These are phyloP conservation scores for Apiotrichum gamsii DNA, from an alignment of 1,284 basidiomycete species.

Conservation along the genomic window DNA sequence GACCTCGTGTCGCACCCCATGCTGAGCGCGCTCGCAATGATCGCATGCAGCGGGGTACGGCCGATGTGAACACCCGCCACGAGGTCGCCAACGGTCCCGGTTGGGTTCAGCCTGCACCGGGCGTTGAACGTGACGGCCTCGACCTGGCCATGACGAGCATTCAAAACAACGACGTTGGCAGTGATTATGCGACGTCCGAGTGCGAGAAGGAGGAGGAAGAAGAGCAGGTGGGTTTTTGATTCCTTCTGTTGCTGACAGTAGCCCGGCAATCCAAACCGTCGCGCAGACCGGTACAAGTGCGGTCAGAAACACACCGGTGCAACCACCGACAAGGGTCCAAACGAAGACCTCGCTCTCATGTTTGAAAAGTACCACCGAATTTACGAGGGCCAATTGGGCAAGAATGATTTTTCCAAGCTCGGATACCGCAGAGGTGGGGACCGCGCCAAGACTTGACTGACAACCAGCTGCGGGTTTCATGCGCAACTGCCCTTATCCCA, in stretches of 20 bases:
- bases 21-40: too few relatives aligned
- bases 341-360: slow-evolving; percentile 41
- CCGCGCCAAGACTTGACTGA: slow-evolving; percentile 3
- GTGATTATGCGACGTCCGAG: background rate
- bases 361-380: slow-evolving; percentile 38
- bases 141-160: too few relatives aligned
- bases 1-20: too few relatives aligned
- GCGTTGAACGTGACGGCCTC: background rate
- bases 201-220: slow-evolving; percentile 3
- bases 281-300: slow-evolving; percentile 32
- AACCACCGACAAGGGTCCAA: slow-evolving; percentile 24
- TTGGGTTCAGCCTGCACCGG: too few relatives aligned
- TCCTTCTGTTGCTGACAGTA: background rate
- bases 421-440: slow-evolving; percentile 33
- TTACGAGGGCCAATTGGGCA: slow-evolving; percentile 35
- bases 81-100: too few relatives aligned
- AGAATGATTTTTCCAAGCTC: slow-evolving; percentile 36
- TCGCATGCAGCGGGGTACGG: too few relatives aligned
- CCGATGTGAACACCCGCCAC: background rate
- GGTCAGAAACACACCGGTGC: slow-evolving; percentile 30
- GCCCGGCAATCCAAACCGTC: slow-evolving; percentile 14
- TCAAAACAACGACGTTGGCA: background rate
- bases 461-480: slow-evolving; percentile 32
- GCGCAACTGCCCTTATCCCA: slow-evolving; percentile 50
- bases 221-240: background rate